Evolutionary conservation across 1,139 yeast species (phyloP).

Genomic region (Hyphopichia khmerensis): DNA sequence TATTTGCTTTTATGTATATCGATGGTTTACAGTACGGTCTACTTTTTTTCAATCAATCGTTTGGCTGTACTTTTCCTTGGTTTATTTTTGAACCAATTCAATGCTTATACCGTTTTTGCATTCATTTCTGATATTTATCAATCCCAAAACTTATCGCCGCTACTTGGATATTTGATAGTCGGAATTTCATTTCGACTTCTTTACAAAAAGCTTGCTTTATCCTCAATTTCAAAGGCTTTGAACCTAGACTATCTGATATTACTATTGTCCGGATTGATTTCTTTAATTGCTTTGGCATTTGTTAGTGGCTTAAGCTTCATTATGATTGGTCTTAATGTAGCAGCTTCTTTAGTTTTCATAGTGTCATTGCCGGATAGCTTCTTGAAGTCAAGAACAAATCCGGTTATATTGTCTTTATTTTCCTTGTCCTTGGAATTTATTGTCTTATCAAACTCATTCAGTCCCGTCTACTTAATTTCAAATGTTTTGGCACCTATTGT

Average conservation of each 20-base stretch:
- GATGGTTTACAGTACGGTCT: constrained; percentile 14
- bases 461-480: constrained; percentile 7
- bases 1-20: constrained; percentile 1
- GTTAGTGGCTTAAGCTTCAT: constrained; percentile 12
- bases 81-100: constrained; percentile 26
- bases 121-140: constrained; percentile 19
- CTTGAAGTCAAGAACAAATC: constrained; percentile 16
- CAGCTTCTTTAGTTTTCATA: constrained; percentile 22
- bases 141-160: constrained; percentile 5
- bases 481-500: constrained; percentile 16
- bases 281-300: constrained; percentile 4
- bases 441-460: constrained; percentile 13
- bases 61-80: constrained; percentile 25
- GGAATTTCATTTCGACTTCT: constrained; percentile 15
- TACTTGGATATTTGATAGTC: constrained; percentile 19
- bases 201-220: constrained; percentile 10
- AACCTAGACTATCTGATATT: constrained; percentile 5
- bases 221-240: background rate
- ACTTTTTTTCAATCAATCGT: constrained; percentile 21
- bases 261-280: constrained; percentile 4
- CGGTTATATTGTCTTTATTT: constrained; percentile 18
- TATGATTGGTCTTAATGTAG: constrained; percentile 24
- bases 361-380: constrained; percentile 25
- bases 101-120: constrained; percentile 24
- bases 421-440: constrained; percentile 21